Evolutionary conservation across 192 early-diverging fungal species (phyloP).

Genomic region (Podila minutissima): DNA sequence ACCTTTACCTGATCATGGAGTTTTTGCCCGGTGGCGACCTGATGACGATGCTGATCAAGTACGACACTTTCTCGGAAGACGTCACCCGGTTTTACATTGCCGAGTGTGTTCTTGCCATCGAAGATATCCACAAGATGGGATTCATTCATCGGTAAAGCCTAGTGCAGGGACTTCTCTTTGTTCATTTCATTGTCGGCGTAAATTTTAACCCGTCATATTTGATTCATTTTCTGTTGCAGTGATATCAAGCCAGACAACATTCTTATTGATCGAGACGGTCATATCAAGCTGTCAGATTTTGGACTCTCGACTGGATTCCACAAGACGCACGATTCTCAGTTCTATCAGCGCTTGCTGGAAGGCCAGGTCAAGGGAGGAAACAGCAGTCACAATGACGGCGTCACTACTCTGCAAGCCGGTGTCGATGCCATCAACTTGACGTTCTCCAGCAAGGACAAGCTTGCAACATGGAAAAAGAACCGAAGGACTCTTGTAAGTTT

Average conservation of each 20-base stretch:
- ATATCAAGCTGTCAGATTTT: slow-evolving; percentile 99
- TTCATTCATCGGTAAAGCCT: slow-evolving; percentile 89
- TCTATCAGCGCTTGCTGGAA: slow-evolving; percentile 87
- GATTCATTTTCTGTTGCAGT: slow-evolving; percentile 31
- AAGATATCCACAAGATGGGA: slow-evolving; percentile 91
- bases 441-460: slow-evolving; percentile 90
- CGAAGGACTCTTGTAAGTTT: slow-evolving; percentile 80
- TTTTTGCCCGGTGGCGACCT: slow-evolving; percentile 98
- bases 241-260: slow-evolving; percentile 91
- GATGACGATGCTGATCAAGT: slow-evolving; percentile 99
- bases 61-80: slow-evolving; percentile 97
- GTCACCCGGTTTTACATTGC: slow-evolving; percentile 99
- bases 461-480: slow-evolving; percentile 99
- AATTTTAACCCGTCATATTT: background rate
- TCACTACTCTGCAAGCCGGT: slow-evolving; percentile 44
- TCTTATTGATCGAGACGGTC: slow-evolving; percentile 96
- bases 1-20: slow-evolving; percentile 99
- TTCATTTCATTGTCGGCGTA: background rate
- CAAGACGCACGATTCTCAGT: slow-evolving; percentile 97
- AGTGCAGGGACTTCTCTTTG: background rate
- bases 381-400: slow-evolving; percentile 42
- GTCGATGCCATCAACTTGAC: slow-evolving; percentile 92
- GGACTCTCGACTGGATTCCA: slow-evolving; percentile 99
- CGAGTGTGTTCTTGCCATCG: slow-evolving; percentile 93
- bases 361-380: slow-evolving; percentile 66